Evolutionary conservation across 257 asterid genomes (phyloP).

Genomic region (Osmanthus fragrans): DNA sequence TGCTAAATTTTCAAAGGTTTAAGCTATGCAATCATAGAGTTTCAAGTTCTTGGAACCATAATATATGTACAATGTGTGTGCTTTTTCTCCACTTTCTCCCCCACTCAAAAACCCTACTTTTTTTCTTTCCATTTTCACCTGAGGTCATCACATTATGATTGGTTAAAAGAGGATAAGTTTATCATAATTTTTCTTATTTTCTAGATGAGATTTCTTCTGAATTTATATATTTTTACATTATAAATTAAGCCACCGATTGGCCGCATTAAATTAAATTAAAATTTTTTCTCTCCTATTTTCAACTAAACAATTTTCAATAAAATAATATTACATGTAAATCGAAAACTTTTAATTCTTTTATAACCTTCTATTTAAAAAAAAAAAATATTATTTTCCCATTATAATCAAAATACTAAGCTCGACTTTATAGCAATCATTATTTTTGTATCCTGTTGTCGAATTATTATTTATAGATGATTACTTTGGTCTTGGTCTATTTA

Average conservation of each 20-base stretch:
- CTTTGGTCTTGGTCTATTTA: slow-evolving; percentile 32
- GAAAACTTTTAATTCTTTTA: too few species aligned
- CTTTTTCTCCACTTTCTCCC: slow-evolving; percentile 52
- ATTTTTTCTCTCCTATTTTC: too few species aligned
- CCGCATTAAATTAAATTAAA: too few species aligned
- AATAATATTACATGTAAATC: too few species aligned
- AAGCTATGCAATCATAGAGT: slow-evolving; percentile 25
- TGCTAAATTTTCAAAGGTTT: slow-evolving; percentile 17
- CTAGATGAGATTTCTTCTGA: slow-evolving; percentile 16
- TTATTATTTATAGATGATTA: slow-evolving; percentile 13
- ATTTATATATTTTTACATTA: not conserved
- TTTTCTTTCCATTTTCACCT: slow-evolving; percentile 5
- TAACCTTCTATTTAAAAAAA: too few species aligned
- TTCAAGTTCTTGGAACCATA: slow-evolving; percentile 24
- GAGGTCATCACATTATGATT: slow-evolving; percentile 41
- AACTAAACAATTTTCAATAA: too few species aligned
- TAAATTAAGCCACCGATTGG: too few species aligned
- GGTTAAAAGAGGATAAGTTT: slow-evolving; percentile 47
- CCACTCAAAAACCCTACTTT: slow-evolving; percentile 37
- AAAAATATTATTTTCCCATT: too few species aligned
- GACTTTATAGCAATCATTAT: slow-evolving; percentile 23
- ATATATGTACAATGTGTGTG: slow-evolving; percentile 5
- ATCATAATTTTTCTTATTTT: slow-evolving; percentile 29
- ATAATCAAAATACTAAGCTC: slow-evolving; percentile 23
- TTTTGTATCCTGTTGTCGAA: slow-evolving; percentile 30